Percentiles rank a stretch among this genome's conserved stretches.
Evolutionary conservation across 2,329 filamentous ascomycete species (phyloP).

Genomic region (Apiospora pterosperma): DNA sequence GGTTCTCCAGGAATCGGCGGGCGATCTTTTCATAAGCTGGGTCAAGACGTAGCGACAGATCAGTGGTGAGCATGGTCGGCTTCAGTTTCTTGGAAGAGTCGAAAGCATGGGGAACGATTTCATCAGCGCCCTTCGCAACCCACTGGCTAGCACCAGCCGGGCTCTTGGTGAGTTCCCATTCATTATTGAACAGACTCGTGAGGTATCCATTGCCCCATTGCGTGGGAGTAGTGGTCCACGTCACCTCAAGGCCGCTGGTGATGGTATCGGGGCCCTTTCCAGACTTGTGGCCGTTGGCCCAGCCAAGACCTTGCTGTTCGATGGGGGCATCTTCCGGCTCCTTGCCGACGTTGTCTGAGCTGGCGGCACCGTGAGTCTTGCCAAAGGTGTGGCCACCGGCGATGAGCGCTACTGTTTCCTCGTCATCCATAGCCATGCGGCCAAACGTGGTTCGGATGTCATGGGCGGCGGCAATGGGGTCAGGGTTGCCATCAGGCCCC

Average conservation of each 20-base stretch:
- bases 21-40: constrained; percentile 73
- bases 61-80: constrained; percentile 73
- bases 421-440: constrained; percentile 80
- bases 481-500: constrained; percentile 68
- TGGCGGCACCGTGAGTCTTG: constrained; percentile 74
- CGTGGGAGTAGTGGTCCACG: constrained; percentile 73
- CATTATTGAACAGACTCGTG: constrained; percentile 73
- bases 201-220: constrained; percentile 75
- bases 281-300: constrained; percentile 59
- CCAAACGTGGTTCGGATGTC: constrained; percentile 74
- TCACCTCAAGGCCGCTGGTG: constrained; percentile 75
- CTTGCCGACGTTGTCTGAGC: constrained; percentile 58
- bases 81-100: constrained; percentile 68
- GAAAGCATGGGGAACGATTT: constrained; percentile 68
- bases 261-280: constrained; percentile 70
- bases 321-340: constrained; percentile 65
- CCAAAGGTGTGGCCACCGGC: constrained; percentile 76
- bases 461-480: constrained; percentile 63
- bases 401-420: constrained; percentile 78
- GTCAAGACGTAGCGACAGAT: constrained; percentile 69
- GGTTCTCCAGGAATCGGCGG: constrained; percentile 64
- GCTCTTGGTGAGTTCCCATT: constrained; percentile 74
- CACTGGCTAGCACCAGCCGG: constrained; percentile 76
- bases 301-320: constrained; percentile 68
- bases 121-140: constrained; percentile 65